Evolutionary conservation across 768 basidiomycete species (phyloP), one percentile per base, ranked within the genome.

Genomic region (Lactifluus pinguis): DNA sequence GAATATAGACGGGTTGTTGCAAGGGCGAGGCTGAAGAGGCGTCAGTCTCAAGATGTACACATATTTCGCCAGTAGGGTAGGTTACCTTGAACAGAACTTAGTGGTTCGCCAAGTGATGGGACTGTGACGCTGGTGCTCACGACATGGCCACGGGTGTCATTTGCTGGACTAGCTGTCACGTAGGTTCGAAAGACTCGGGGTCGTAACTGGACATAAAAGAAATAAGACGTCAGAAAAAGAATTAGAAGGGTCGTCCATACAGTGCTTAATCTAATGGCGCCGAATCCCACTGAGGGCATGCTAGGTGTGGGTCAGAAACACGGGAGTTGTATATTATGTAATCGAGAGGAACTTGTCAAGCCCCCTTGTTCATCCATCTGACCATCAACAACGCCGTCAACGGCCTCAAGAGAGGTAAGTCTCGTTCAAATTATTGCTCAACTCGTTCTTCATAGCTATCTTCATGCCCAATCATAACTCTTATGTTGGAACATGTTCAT

Each of bases 1-100:
- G 74, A 10, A 90, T 74, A 60, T 80, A 83, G 13, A 87, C 73
- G 17, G 86, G 86, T 54, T 74, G 68, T 8, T 69, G 57, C 19
- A 77, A 57, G 32, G 79, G 75, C 29, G 70, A 47, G 14, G 68
- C 82, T 83, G 39, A 15, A 14, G 56, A 39, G 15, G 50, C 4
- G 47, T 51, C 8, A 64, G 30, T 34, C 38, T 44, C 30, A 32
- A 32, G 32, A 34, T 45, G 36, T 25, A 42, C 25, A 25, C 44
- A 36, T 45, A 25, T 7, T 25, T 14, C 19, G 13, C 8, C 14
- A 49, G 38, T 38, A 38, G 11, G 30, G 32, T n/a, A 2, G 25
- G 2, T 13, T 48, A 62, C 61, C 39, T 62, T 29, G 36, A n/a
- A 21, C 49, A 29, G 34, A 25, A 29, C 8, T 42, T 41, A 49